Evolutionary conservation across 129 eudicot genomes (phyloP).

Genomic region (carrot (Daucus carota)): DNA sequence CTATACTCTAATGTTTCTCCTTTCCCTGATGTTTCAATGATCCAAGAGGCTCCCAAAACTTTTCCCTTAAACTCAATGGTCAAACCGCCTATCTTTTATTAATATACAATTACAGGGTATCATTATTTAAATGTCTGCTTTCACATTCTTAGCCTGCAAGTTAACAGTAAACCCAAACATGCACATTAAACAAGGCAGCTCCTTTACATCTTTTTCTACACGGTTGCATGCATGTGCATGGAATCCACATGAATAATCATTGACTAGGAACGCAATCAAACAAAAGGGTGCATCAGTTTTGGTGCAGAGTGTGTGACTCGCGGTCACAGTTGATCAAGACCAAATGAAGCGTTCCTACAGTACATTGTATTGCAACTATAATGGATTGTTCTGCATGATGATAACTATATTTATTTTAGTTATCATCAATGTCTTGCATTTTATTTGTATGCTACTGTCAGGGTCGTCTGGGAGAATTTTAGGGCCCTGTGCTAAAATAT

Average conservation of each 20-base stretch:
- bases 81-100: background rate
- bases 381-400: too few species aligned
- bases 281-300: conserved; percentile 5
- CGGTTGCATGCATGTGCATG: conserved; percentile 12
- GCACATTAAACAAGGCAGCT: background rate
- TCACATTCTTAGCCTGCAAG: background rate
- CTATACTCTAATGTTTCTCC: background rate
- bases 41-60: background rate
- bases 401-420: too few species aligned
- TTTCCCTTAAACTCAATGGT: background rate
- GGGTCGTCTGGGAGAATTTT: too few species aligned
- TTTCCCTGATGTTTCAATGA: background rate
- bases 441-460: too few species aligned
- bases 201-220: background rate
- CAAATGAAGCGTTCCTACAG: too few species aligned
- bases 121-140: too few species aligned
- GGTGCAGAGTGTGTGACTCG: background rate
- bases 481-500: too few species aligned
- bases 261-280: background rate
- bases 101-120: too few species aligned
- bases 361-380: too few species aligned
- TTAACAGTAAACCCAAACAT: background rate
- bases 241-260: conserved; percentile 6
- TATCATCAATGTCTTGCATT: too few species aligned
- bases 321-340: background rate